phyloP scores from a whole-genome alignment of 441 rosid genomes.

The Euphorbia celastroides region DNA sequence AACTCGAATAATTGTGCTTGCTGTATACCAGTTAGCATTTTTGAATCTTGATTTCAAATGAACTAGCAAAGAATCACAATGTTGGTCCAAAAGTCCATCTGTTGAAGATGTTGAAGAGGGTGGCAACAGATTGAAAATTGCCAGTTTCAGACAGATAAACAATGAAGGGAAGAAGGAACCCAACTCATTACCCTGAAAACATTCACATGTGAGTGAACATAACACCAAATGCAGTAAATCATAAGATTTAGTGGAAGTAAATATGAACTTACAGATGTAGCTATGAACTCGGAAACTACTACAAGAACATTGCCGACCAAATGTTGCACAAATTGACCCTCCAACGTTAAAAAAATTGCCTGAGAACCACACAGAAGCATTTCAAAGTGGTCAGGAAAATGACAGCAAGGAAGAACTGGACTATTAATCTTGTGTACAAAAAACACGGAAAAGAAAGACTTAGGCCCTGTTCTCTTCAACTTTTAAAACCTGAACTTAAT shows the following conservation, averaged over 20 bases:
- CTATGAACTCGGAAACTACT: conserved; percentile 41
- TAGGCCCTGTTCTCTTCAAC: too few species aligned
- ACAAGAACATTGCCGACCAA: conserved; percentile 56
- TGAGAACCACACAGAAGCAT: conserved; percentile 21
- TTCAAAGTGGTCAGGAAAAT: neutral
- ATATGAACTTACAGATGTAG: conserved; percentile 43
- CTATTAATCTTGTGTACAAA: neutral
- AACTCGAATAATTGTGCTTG: conserved; percentile 46
- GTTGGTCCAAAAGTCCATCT: conserved; percentile 18
- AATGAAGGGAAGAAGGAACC: conserved; percentile 35
- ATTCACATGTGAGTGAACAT: neutral
- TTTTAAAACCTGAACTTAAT: too few species aligned
- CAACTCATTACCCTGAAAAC: conserved; percentile 50
- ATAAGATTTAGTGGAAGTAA: neutral
- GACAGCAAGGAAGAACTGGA: neutral
- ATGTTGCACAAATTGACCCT: conserved; percentile 54
- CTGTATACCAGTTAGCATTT: conserved; percentile 51
- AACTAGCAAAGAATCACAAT: conserved; percentile 25
- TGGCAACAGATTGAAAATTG: conserved; percentile 25
- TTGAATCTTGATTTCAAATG: conserved; percentile 37
- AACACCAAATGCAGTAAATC: conserved; percentile 4
- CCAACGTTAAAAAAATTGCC: conserved; percentile 41
- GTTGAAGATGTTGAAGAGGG: conserved; percentile 21
- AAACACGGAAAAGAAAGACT: neutral
- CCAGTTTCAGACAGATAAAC: conserved; percentile 43